Evolutionary conservation across 2,329 filamentous ascomycete species (phyloP).

Genomic region (Trichoderma sp.): DNA sequence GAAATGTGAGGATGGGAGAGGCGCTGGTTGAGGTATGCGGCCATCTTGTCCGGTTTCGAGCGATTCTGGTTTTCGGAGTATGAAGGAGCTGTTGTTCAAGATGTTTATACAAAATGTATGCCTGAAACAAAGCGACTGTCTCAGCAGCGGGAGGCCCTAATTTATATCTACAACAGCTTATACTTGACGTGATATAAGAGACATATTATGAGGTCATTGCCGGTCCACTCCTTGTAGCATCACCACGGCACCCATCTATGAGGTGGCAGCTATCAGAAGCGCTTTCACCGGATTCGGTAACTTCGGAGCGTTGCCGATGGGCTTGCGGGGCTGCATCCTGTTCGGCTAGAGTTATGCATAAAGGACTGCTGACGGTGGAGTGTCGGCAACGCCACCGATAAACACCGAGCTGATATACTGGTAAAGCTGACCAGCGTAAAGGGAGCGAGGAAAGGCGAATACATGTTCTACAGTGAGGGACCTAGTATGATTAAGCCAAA

Average conservation of each 20-base stretch:
- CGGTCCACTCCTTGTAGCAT: not conserved
- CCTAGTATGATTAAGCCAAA: not conserved
- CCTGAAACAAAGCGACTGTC: not conserved
- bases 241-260: not conserved
- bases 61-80: not conserved
- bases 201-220: not conserved
- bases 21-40: conserved; percentile 12
- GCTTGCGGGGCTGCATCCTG: too few relatives aligned
- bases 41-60: not conserved
- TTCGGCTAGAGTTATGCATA: too few relatives aligned
- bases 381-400: not conserved
- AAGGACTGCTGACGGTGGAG: not conserved
- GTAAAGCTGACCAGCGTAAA: not conserved
- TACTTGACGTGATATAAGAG: not conserved
- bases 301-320: not conserved
- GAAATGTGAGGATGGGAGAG: conserved; percentile 5
- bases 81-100: not conserved
- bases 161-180: not conserved
- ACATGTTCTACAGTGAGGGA: not conserved
- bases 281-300: not conserved
- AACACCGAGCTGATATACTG: not conserved
- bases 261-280: not conserved
- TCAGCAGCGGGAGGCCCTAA: not conserved
- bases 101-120: not conserved
- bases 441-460: not conserved